Percentiles rank a stretch among this genome's conserved stretches.
Evolutionary conservation across 2,329 filamentous ascomycete genomes (phyloP).

Genomic region (Colletotrichum agaves): DNA sequence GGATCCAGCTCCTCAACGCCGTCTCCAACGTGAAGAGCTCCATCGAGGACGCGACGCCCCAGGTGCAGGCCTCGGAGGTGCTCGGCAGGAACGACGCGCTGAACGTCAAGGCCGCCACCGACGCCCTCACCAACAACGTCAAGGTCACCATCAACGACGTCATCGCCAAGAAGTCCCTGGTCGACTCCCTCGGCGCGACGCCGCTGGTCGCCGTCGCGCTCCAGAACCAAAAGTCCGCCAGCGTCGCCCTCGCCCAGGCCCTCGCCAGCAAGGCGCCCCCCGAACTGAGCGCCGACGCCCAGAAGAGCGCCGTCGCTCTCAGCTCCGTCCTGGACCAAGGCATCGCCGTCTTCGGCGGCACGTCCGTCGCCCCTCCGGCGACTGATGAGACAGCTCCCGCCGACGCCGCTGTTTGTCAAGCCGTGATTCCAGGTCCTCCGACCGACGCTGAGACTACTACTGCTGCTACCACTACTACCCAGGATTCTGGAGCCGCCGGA

Average conservation of each 20-base stretch:
- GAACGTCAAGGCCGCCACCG: constrained; percentile 30
- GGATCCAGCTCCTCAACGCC: constrained; percentile 14
- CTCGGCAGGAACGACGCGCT: constrained; percentile 11
- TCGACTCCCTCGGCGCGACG: constrained; percentile 29
- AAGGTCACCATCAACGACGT: constrained; percentile 34
- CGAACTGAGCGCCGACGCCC: constrained; percentile 24
- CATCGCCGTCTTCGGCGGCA: constrained; percentile 17
- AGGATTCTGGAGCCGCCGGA: not conserved
- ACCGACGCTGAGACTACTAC: not conserved
- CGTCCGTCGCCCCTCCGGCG: not conserved
- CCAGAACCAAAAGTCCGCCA: constrained; percentile 29
- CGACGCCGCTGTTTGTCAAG: constrained; percentile 4
- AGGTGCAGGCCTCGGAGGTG: constrained; percentile 10
- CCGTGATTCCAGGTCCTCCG: not conserved
- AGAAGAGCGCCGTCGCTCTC: constrained; percentile 22
- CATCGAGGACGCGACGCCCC: constrained; percentile 25
- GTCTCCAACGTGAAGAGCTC: constrained; percentile 8
- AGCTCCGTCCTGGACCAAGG: constrained; percentile 25
- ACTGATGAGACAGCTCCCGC: not conserved
- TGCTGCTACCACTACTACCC: not conserved
- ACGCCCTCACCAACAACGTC: constrained; percentile 34
- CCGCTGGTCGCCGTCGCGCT: constrained; percentile 33
- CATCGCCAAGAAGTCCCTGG: constrained; percentile 25
- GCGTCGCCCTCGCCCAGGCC: constrained; percentile 25
- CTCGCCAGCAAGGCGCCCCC: constrained; percentile 26